These are phyloP conservation scores for Gastrodia elata DNA, from an alignment of 106 monocot species.

Conservation along the genomic window DNA sequence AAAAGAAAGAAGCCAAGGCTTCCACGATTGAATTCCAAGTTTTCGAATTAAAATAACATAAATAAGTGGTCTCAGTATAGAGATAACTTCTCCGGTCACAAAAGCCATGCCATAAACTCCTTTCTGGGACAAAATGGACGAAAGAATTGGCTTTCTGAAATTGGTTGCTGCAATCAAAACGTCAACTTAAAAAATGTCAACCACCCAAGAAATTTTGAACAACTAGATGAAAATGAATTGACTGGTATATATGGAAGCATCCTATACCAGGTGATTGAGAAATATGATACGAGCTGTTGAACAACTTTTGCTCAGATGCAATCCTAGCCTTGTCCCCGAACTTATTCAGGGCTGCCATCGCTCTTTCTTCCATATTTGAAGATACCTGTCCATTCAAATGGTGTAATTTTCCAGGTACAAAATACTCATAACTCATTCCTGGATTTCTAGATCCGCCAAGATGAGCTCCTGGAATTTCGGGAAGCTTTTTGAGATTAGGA, in stretches of 20 bases:
- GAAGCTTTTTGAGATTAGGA: constrained; percentile 15
- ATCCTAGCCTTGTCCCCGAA: constrained; percentile 77
- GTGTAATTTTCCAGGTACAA: constrained; percentile 10
- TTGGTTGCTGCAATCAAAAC: constrained; percentile 23
- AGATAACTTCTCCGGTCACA: constrained; percentile 58
- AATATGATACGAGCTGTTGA: constrained; percentile 10
- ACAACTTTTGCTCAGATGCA: constrained; percentile 24
- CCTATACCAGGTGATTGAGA: constrained; percentile 30
- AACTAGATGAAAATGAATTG: not conserved
- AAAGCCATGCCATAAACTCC: constrained; percentile 56
- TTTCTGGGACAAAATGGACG: constrained; percentile 50
- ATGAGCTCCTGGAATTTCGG: constrained; percentile 1
- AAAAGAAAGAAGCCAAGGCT: constrained; percentile 78
- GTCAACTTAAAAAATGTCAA: not conserved
- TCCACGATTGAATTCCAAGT: constrained; percentile 71
- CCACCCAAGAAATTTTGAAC: not conserved
- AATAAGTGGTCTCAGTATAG: constrained; percentile 67
- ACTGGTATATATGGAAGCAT: not conserved
- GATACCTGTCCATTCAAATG: constrained; percentile 28
- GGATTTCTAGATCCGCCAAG: constrained; percentile 4
- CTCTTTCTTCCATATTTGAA: constrained; percentile 54
- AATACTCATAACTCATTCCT: constrained; percentile 18
- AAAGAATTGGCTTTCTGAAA: constrained; percentile 39
- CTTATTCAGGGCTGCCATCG: constrained; percentile 54
- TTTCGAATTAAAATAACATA: constrained; percentile 83